These are phyloP conservation scores for Blastocladiella emersonii DNA, from an alignment of 371 early-diverging fungal genomes.

Conservation along the genomic window DNA sequence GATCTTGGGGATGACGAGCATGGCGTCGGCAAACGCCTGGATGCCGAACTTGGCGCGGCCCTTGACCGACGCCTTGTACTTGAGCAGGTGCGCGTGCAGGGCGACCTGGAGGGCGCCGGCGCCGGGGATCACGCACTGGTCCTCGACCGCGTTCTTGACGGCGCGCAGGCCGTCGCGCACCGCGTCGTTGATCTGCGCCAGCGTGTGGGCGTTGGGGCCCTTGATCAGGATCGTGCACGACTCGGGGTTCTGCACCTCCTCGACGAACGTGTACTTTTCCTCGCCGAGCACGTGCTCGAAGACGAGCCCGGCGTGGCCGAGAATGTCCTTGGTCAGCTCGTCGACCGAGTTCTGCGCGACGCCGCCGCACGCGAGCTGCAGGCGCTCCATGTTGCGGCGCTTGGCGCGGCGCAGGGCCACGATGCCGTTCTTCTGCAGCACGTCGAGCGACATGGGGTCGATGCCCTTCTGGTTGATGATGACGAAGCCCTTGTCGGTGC, in stretches of 20 bases:
- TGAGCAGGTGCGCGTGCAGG: conserved; percentile 56
- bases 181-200: conserved; percentile 93
- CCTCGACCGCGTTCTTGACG: conserved; percentile 94
- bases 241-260: conserved; percentile 86
- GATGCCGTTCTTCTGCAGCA: conserved; percentile 92
- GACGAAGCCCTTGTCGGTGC: conserved; percentile 78
- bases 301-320: conserved; percentile 91
- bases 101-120: conserved; percentile 95
- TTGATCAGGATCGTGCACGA: conserved; percentile 95
- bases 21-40: conserved; percentile 91
- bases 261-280: conserved; percentile 99
- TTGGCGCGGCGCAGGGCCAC: conserved; percentile 98
- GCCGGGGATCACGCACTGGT: conserved; percentile 82
- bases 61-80: conserved; percentile 79
- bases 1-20: conserved; percentile 76
- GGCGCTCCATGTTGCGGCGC: conserved; percentile 99
- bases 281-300: conserved; percentile 97
- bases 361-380: conserved; percentile 96
- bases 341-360: conserved; percentile 94
- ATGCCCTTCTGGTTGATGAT: conserved; percentile 99
- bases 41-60: conserved; percentile 93
- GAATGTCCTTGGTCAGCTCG: conserved; percentile 70
- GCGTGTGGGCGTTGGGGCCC: conserved; percentile 90
- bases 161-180: conserved; percentile 97
- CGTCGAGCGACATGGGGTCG: conserved; percentile 96